Conservation (phyloP, 805 yeast genomes). For the Schizosaccharomyces cryophilus region DNA sequence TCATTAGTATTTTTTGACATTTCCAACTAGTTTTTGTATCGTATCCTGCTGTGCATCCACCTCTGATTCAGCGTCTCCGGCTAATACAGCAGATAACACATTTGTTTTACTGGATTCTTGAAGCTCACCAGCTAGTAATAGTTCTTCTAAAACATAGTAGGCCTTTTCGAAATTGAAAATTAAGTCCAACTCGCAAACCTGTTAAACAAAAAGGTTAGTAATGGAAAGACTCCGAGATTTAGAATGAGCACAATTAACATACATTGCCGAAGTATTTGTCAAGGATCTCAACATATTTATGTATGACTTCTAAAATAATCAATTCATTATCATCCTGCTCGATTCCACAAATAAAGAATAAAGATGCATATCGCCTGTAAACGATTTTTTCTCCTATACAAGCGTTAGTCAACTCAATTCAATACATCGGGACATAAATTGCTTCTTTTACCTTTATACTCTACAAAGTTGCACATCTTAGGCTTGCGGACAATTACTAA, state of each 20-base stretch:
- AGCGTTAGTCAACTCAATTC: not conserved
- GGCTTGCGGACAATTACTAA: slow-evolving; percentile 63
- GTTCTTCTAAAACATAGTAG: slow-evolving; percentile 61
- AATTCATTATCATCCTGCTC: slow-evolving; percentile 61
- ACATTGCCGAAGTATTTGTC: slow-evolving; percentile 75
- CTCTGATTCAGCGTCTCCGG: slow-evolving; percentile 55
- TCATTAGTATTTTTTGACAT: not conserved
- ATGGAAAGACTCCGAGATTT: not conserved
- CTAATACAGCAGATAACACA: slow-evolving; percentile 41
- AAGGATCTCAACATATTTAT: slow-evolving; percentile 64
- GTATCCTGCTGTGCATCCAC: not conserved
- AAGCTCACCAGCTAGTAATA: slow-evolving; percentile 73
- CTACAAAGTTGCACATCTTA: slow-evolving; percentile 86
- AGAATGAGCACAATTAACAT: slow-evolving; percentile 13
- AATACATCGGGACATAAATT: not conserved
- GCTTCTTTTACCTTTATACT: slow-evolving; percentile 28
- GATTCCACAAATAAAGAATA: slow-evolving; percentile 60
- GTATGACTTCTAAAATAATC: slow-evolving; percentile 59
- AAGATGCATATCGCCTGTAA: slow-evolving; percentile 79
- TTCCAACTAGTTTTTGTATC: not conserved
- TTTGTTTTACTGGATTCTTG: slow-evolving; percentile 58
- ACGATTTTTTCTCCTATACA: slow-evolving; percentile 46
- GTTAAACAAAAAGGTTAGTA: not conserved
- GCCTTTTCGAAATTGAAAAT: slow-evolving; percentile 78
- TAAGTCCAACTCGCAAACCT: slow-evolving; percentile 58